Evolutionary conservation across 202 grass and related monocot species (phyloP).

Genomic region (Elaeis oleifera): DNA sequence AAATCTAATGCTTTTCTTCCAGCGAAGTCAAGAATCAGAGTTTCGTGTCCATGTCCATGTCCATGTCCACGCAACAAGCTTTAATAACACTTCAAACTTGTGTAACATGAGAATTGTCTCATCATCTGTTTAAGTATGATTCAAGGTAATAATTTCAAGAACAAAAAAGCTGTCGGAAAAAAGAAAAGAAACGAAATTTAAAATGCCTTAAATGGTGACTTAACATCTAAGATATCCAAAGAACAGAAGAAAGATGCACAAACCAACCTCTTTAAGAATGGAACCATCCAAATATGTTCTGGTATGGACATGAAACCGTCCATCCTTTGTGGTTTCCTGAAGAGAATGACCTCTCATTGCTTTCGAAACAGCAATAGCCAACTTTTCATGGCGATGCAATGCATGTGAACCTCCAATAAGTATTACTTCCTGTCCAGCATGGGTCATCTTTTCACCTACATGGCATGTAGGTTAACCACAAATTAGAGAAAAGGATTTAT

Average conservation of each 20-base stretch:
- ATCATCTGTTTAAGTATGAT: too few relatives aligned
- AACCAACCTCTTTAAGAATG: slow-evolving; percentile 81
- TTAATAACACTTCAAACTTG: too few relatives aligned
- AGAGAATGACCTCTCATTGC: slow-evolving; percentile 90
- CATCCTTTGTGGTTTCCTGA: slow-evolving; percentile 95
- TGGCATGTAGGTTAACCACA: background rate
- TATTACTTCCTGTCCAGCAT: slow-evolving; percentile 86
- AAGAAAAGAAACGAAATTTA: too few relatives aligned
- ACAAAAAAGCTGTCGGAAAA: too few relatives aligned
- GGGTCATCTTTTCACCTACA: slow-evolving; percentile 94
- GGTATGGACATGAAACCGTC: slow-evolving; percentile 82
- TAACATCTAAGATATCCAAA: background rate
- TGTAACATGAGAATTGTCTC: too few relatives aligned
- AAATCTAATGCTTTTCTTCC: too few relatives aligned
- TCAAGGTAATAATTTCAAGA: too few relatives aligned
- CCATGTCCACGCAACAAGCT: too few relatives aligned
- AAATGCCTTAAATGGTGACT: too few relatives aligned
- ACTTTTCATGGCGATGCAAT: slow-evolving; percentile 88
- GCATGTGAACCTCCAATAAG: slow-evolving; percentile 83
- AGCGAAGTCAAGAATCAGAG: too few relatives aligned
- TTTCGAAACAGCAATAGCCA: slow-evolving; percentile 94
- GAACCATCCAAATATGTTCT: slow-evolving; percentile 91
- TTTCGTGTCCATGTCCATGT: too few relatives aligned
- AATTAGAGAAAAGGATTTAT: background rate
- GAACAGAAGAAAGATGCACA: slow-evolving; percentile 23